Evolutionary conservation across 139 green algal genomes (phyloP).

Genomic region (Micractinium sp.): DNA sequence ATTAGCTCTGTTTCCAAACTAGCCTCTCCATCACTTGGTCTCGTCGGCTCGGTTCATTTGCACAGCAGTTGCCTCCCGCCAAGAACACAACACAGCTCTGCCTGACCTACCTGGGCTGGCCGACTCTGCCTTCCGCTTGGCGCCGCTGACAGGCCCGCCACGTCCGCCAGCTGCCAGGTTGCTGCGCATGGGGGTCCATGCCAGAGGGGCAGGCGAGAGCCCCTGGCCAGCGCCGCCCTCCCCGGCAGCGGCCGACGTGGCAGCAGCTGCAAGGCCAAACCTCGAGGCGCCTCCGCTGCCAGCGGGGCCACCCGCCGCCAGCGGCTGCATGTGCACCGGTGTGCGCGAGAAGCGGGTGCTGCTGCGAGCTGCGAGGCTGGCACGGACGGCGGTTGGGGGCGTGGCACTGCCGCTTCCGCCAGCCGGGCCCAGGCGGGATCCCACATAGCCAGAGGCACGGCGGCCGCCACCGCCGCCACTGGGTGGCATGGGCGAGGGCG

Average conservation of each 20-base stretch:
- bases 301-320: neutral
- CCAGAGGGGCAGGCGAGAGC: constrained; percentile 35
- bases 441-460: neutral
- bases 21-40: too few relatives aligned
- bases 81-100: neutral
- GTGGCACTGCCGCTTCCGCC: neutral
- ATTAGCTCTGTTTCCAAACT: too few relatives aligned
- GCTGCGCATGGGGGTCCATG: constrained; percentile 47
- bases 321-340: constrained; percentile 25
- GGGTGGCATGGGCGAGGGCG: neutral
- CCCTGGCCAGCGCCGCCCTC: neutral
- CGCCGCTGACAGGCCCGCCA: neutral
- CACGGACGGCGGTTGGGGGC: neutral
- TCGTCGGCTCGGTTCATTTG: neutral
- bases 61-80: neutral
- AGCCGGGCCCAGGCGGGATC: neutral
- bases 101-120: neutral
- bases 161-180: constrained; percentile 20
- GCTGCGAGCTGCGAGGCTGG: neutral
- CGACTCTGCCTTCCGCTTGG: constrained; percentile 41
- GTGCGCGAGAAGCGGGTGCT: constrained; percentile 23
- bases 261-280: neutral
- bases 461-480: neutral
- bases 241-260: neutral
- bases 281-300: constrained; percentile 4